Percentiles rank a stretch among this genome's conserved stretches.
phyloP scores from a whole-genome alignment of 2,329 filamentous ascomycete genomes.

The Aureobasidium sp. region DNA sequence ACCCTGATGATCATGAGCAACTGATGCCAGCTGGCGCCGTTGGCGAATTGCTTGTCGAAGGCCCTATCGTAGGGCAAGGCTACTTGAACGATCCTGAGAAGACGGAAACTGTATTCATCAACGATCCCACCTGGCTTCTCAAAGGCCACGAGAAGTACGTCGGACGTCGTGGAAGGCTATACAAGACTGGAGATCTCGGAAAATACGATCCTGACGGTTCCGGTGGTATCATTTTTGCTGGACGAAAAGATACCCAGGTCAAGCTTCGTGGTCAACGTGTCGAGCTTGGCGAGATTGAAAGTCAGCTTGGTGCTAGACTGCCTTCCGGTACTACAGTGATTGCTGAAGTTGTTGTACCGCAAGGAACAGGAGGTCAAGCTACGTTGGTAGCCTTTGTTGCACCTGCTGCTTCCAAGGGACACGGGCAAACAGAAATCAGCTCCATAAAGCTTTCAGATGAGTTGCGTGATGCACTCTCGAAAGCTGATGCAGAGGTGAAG shows the following conservation, averaged over 20 bases:
- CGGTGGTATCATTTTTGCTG: slow-evolving; percentile 48
- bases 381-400: slow-evolving; percentile 16
- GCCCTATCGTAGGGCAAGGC: slow-evolving; percentile 36
- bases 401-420: not conserved
- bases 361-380: slow-evolving; percentile 12
- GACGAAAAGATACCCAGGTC: slow-evolving; percentile 58
- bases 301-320: slow-evolving; percentile 27
- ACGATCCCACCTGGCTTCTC: slow-evolving; percentile 20
- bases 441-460: slow-evolving; percentile 14
- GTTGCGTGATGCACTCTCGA: slow-evolving; percentile 17
- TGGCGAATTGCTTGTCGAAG: slow-evolving; percentile 40
- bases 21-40: slow-evolving; percentile 35
- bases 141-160: slow-evolving; percentile 1
- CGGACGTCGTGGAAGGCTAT: slow-evolving; percentile 40
- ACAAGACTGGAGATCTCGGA: slow-evolving; percentile 53
- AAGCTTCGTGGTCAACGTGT: slow-evolving; percentile 59
- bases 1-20: slow-evolving; percentile 21
- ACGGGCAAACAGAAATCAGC: not conserved
- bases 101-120: slow-evolving; percentile 26
- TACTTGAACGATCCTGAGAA: slow-evolving; percentile 31
- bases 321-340: slow-evolving; percentile 34
- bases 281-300: slow-evolving; percentile 48
- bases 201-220: slow-evolving; percentile 43
- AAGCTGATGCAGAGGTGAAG: slow-evolving; percentile 19
- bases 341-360: slow-evolving; percentile 38